Percentiles rank a stretch among this genome's conserved stretches.
phyloP scores from a whole-genome alignment of 805 yeast species.

The Kazachstania bromeliacearum region DNA sequence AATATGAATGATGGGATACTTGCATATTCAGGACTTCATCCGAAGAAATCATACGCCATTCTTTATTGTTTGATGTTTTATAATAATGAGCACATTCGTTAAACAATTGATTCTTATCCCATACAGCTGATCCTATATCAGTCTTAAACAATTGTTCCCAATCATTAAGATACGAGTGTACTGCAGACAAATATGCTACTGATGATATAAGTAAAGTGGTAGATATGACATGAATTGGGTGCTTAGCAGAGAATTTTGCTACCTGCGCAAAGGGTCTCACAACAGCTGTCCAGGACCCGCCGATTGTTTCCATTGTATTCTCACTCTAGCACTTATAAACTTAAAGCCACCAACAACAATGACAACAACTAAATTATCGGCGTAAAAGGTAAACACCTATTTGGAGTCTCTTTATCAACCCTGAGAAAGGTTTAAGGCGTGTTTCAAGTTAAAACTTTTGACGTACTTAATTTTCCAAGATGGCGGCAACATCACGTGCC shows the following conservation, averaged over 20 bases:
- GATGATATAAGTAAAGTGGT: slow-evolving; percentile 66
- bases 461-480: no score
- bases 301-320: background rate
- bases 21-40: slow-evolving; percentile 9
- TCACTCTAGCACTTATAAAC: no score
- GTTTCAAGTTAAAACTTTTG: no score
- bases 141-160: slow-evolving; percentile 29
- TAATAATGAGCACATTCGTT: slow-evolving; percentile 25
- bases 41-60: slow-evolving; percentile 5
- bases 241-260: slow-evolving; percentile 52
- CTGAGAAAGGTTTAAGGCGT: no score
- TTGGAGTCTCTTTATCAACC: no score
- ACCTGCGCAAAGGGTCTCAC: slow-evolving; percentile 36
- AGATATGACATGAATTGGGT: slow-evolving; percentile 81
- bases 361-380: no score
- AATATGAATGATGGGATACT: slow-evolving; percentile 20
- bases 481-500: no score
- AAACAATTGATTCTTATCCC: slow-evolving; percentile 14
- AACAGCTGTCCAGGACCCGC: background rate
- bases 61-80: slow-evolving; percentile 12
- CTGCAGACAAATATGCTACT: slow-evolving; percentile 63
- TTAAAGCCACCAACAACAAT: no score
- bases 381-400: no score
- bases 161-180: slow-evolving; percentile 49
- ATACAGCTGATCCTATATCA: slow-evolving; percentile 10